A percentile compares a stretch with the other conserved stretches of the same genome.
phyloP scores from a whole-genome alignment of 2,329 filamentous ascomycete species.

The Myriosclerotinia duriaeana region DNA sequence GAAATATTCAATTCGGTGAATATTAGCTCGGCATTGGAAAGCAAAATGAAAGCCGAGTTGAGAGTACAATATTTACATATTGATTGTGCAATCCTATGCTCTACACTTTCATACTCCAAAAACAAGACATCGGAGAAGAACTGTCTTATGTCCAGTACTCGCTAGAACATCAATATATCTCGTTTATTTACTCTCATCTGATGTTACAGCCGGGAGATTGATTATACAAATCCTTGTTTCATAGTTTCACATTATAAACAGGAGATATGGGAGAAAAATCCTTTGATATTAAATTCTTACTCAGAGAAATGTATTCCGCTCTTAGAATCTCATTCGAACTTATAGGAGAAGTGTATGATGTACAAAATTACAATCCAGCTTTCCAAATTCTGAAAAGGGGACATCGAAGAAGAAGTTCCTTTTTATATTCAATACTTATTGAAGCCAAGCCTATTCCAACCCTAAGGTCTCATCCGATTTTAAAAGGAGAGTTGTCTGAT shows the following conservation, averaged over 20 bases:
- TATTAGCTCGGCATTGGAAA: fast-evolving
- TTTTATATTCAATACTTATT: not conserved
- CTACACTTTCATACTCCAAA: not conserved
- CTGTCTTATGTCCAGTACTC: not conserved
- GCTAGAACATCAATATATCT: too few relatives aligned
- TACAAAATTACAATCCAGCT: not conserved
- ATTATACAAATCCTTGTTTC: not conserved
- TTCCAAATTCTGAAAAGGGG: not conserved
- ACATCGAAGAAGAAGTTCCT: too few relatives aligned
- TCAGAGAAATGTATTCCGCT: too few relatives aligned
- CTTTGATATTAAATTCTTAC: too few relatives aligned
- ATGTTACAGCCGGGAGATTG: too few relatives aligned
- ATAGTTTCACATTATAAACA: too few relatives aligned
- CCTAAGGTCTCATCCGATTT: not conserved
- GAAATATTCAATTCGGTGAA: not conserved
- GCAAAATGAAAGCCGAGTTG: not conserved
- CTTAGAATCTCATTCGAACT: too few relatives aligned
- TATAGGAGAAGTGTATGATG: too few relatives aligned
- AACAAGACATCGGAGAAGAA: not conserved
- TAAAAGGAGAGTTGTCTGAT: not conserved
- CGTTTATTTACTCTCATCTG: too few relatives aligned
- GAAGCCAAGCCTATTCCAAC: not conserved
- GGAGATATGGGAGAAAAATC: too few relatives aligned
- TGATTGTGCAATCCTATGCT: not conserved
- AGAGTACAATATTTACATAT: not conserved